These are phyloP conservation scores for Malania oleifera DNA, from an alignment of 164 flowering plant species.

Conservation along the genomic window DNA sequence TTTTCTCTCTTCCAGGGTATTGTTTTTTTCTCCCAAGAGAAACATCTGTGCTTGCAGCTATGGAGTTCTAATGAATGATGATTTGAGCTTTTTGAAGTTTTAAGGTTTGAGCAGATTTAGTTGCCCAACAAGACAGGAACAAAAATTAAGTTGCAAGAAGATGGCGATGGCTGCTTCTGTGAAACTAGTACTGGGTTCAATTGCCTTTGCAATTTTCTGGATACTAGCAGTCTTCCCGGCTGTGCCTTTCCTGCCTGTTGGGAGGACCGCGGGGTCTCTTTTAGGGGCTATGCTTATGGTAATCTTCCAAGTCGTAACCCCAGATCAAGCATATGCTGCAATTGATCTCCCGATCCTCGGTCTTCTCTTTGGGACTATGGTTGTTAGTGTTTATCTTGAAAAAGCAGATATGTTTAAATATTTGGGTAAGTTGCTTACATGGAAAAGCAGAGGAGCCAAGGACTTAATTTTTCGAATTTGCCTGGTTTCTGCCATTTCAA, in stretches of 20 bases:
- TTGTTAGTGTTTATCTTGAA: conserved; percentile 79
- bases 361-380: conserved; percentile 94
- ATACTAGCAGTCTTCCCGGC: conserved; percentile 84
- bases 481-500: conserved; percentile 66
- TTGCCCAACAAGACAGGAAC: no score
- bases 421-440: conserved; percentile 63
- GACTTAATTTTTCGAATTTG: conserved; percentile 71
- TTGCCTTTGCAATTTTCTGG: conserved; percentile 81
- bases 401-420: conserved; percentile 82
- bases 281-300: conserved; percentile 90
- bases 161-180: conserved; percentile 57
- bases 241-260: conserved; percentile 77
- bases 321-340: conserved; percentile 74
- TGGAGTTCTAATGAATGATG: no score
- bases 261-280: conserved; percentile 88
- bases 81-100: no score
- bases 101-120: no score
- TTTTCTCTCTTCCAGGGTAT: no score
- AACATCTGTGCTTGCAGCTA: no score
- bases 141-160: no score
- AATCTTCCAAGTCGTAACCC: conserved; percentile 56
- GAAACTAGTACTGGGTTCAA: conserved; percentile 64
- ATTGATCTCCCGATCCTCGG: conserved; percentile 91
- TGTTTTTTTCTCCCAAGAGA: no score
- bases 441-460: conserved; percentile 72